Evolutionary conservation across 176 grass and related monocot species (phyloP), one percentile per base, ranked within the genome.

Genomic region (Pontederia crassipes): DNA sequence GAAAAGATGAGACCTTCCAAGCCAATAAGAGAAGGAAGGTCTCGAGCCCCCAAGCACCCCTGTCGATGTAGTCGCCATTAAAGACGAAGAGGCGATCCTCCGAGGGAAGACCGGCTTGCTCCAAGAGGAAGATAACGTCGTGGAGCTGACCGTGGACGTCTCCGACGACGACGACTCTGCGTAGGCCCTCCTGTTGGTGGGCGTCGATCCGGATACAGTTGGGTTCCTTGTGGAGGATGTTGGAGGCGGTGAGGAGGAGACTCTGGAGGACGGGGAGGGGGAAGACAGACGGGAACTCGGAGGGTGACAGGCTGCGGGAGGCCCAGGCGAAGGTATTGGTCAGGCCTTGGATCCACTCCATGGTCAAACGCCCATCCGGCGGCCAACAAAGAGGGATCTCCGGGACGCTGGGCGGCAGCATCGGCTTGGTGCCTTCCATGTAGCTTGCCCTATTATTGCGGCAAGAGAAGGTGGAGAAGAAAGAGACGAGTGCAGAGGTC

Each of bases 61-160:
- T 81, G 54, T 98, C 93, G 8, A 98, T 87, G 62, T 98, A 98
- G 48, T 98, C 93, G 2, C 93, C 93, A 46, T 98, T 98, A 62
- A 98, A 98, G 50, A 98, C 87, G 54, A 98, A 98, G 64, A 92
- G 28, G 1, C 87, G 93, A 0, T 83, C 80, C 66, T 98, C 81
- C 10, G 76, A 81, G 0, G 93, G 93, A 70, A 88, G 88, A 2
- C 93, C 93, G 0, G 93, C 84, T 64, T 98, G 81, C 63, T 68
- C 79, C 57, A 98, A 79, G 48, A 98, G 65, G 88, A 92, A 98
- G 17, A 98, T 76, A 35, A 92, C 87, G 57, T 98, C 87, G 76
- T 98, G 93, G 49, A 98, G 75, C 93, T 98, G 93, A 16, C 93
- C 93, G 56, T 98, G 93, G 32, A 98, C 87, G 67, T 98, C 93